A percentile compares a stretch with the other conserved stretches of the same genome.
Conservation (phyloP, 2,329 filamentous ascomycete genomes). For the Elsinoe perseae region DNA sequence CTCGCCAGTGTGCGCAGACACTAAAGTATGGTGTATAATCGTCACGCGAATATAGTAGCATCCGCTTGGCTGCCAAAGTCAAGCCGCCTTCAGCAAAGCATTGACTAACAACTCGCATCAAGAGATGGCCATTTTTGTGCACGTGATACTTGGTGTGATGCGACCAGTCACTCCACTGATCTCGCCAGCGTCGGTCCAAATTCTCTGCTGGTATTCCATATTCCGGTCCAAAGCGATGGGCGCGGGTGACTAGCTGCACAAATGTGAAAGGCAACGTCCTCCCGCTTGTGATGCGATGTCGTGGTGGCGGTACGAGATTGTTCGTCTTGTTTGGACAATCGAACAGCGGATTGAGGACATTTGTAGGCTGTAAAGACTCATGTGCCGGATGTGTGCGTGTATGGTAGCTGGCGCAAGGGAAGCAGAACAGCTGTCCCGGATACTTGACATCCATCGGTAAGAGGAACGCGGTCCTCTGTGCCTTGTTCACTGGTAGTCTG, state of each 20-base stretch:
- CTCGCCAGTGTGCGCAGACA: slow-evolving; percentile 54
- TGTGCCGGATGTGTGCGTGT: slow-evolving; percentile 44
- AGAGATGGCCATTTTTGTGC: slow-evolving; percentile 44
- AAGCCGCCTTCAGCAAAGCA: slow-evolving; percentile 44
- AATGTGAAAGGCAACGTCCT: slow-evolving; percentile 52
- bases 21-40: slow-evolving; percentile 58
- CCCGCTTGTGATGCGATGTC: slow-evolving; percentile 47
- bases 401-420: slow-evolving; percentile 51
- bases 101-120: slow-evolving; percentile 52
- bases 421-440: slow-evolving; percentile 52
- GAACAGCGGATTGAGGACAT: slow-evolving; percentile 50
- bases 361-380: slow-evolving; percentile 47
- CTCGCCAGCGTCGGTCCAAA: slow-evolving; percentile 49
- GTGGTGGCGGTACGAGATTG: slow-evolving; percentile 38
- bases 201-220: slow-evolving; percentile 43
- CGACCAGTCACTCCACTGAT: slow-evolving; percentile 44
- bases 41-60: slow-evolving; percentile 52
- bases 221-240: slow-evolving; percentile 38
- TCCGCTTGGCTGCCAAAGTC: slow-evolving; percentile 45
- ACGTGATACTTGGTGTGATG: slow-evolving; percentile 50
- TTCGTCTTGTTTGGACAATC: slow-evolving; percentile 48
- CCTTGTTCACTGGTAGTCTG: slow-evolving; percentile 36
- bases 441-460: slow-evolving; percentile 43
- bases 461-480: slow-evolving; percentile 46
- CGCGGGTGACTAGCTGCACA: slow-evolving; percentile 49